Conservation (phyloP, 495 filamentous ascomycete genomes). For the Chaetomidium leptoderma region DNA sequence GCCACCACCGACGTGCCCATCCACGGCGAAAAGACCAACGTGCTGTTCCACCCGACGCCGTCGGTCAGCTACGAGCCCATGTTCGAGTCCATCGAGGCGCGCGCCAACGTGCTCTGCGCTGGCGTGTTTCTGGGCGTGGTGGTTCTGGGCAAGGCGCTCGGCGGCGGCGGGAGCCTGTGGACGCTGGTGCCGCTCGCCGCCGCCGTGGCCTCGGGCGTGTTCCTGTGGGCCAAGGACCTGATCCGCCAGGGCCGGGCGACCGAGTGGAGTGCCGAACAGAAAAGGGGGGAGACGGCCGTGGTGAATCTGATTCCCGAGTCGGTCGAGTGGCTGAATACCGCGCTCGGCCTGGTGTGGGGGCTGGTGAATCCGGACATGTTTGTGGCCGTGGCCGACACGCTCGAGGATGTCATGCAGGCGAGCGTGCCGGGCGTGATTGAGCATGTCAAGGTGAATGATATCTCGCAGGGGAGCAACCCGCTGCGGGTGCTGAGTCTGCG, state of each 20-base stretch:
- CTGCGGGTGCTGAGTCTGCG: conserved; percentile 85
- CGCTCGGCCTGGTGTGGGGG: conserved; percentile 78
- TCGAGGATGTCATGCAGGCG: conserved; percentile 89
- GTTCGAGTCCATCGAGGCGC: conserved; percentile 69
- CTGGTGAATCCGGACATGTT: conserved; percentile 94
- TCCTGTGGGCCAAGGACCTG: conserved; percentile 83
- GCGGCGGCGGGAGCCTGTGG: conserved; percentile 71
- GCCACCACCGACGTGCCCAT: conserved; percentile 91
- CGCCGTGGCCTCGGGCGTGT: conserved; percentile 70
- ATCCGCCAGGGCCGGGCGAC: conserved; percentile 72
- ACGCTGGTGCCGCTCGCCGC: conserved; percentile 67
- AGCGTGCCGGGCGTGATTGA: conserved; percentile 85
- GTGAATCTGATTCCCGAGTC: conserved; percentile 89
- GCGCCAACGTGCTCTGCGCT: conserved; percentile 62
- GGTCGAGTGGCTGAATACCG: conserved; percentile 87
- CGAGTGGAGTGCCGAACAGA: conserved; percentile 85
- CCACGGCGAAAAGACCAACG: conserved; percentile 91
- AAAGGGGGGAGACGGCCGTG: conserved; percentile 72
- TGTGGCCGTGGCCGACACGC: conserved; percentile 50
- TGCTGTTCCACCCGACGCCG: conserved; percentile 92
- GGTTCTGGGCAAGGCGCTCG: conserved; percentile 65
- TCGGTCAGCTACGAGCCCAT: conserved; percentile 81
- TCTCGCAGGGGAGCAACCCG: conserved; percentile 88
- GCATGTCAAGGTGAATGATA: conserved; percentile 93
- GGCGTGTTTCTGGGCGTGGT: conserved; percentile 68